Evolutionary conservation across 2,329 filamentous ascomycete species (phyloP).

Genomic region (Arthrobotrys sinensis): DNA sequence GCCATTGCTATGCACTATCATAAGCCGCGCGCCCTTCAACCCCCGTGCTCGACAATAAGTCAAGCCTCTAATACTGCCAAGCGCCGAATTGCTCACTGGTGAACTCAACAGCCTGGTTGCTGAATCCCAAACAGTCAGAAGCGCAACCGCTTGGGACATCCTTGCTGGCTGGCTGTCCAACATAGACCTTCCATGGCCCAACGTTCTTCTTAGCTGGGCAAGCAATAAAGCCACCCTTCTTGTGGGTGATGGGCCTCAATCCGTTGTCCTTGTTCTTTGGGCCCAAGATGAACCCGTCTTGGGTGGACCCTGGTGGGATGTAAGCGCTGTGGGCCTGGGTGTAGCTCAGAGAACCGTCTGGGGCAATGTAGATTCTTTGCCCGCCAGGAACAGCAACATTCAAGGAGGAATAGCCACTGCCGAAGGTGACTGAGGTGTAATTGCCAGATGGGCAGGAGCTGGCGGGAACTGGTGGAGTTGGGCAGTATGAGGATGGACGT

Average conservation of each 20-base stretch:
- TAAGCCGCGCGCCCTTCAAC: background rate
- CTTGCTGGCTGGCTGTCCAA: slow-evolving; percentile 39
- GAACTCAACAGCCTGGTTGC: slow-evolving; percentile 44
- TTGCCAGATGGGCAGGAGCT: slow-evolving; percentile 50
- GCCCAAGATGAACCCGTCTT: slow-evolving; percentile 70
- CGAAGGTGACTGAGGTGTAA: slow-evolving; percentile 31
- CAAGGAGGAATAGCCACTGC: slow-evolving; percentile 28
- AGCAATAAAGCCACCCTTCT: slow-evolving; percentile 44
- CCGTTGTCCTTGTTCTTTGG: slow-evolving; percentile 46
- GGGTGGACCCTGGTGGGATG: slow-evolving; percentile 71
- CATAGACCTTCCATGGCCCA: slow-evolving; percentile 58
- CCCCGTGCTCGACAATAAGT: background rate
- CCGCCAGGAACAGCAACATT: slow-evolving; percentile 72
- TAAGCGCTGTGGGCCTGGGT: slow-evolving; percentile 72
- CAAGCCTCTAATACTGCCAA: slow-evolving; percentile 54
- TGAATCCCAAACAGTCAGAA: slow-evolving; percentile 54
- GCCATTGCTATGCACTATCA: background rate
- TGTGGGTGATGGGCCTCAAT: slow-evolving; percentile 42
- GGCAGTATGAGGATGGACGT: slow-evolving; percentile 71
- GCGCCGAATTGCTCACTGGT: slow-evolving; percentile 43
- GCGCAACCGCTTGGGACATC: slow-evolving; percentile 45
- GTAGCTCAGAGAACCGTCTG: slow-evolving; percentile 74
- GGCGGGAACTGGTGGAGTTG: slow-evolving; percentile 65
- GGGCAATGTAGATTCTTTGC: slow-evolving; percentile 74
- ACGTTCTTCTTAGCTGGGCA: slow-evolving; percentile 39